These are phyloP conservation scores for Cytospora piceicola DNA, from an alignment of 2,329 filamentous ascomycete genomes.

Conservation along the genomic window DNA sequence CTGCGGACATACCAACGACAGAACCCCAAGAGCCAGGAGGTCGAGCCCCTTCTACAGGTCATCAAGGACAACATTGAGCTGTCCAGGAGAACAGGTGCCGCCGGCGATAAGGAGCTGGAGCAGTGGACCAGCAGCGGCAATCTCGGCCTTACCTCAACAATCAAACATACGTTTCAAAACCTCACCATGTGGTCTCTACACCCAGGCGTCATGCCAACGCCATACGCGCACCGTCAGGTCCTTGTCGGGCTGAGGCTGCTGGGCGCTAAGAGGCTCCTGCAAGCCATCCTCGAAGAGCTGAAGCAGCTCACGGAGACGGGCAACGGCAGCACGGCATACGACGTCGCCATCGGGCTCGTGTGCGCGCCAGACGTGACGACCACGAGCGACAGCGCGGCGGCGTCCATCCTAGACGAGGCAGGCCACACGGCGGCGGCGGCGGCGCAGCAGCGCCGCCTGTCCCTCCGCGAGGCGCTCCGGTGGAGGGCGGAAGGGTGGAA, in stretches of 20 bases:
- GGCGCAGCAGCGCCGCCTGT: slow-evolving; percentile 52
- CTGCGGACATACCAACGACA: slow-evolving; percentile 69
- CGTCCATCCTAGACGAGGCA: slow-evolving; percentile 41
- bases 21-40: slow-evolving; percentile 68
- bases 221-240: slow-evolving; percentile 74
- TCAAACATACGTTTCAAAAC: slow-evolving; percentile 65
- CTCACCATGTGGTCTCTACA: slow-evolving; percentile 70
- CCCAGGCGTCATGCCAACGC: slow-evolving; percentile 59
- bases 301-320: slow-evolving; percentile 63
- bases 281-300: slow-evolving; percentile 69
- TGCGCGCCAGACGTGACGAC: slow-evolving; percentile 65
- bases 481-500: slow-evolving; percentile 61
- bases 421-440: slow-evolving; percentile 41
- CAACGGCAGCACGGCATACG: slow-evolving; percentile 60
- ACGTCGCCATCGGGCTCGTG: slow-evolving; percentile 70
- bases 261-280: slow-evolving; percentile 63
- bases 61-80: slow-evolving; percentile 63
- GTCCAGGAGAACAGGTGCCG: slow-evolving; percentile 64
- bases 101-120: slow-evolving; percentile 69
- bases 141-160: slow-evolving; percentile 59
- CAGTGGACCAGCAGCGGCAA: slow-evolving; percentile 63
- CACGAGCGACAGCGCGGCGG: slow-evolving; percentile 46
- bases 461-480: slow-evolving; percentile 63
- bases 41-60: slow-evolving; percentile 69
- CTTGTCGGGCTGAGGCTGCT: slow-evolving; percentile 63